These are phyloP conservation scores for Plantago lanceolata DNA, from an alignment of 305 asterid species.

Conservation along the genomic window DNA sequence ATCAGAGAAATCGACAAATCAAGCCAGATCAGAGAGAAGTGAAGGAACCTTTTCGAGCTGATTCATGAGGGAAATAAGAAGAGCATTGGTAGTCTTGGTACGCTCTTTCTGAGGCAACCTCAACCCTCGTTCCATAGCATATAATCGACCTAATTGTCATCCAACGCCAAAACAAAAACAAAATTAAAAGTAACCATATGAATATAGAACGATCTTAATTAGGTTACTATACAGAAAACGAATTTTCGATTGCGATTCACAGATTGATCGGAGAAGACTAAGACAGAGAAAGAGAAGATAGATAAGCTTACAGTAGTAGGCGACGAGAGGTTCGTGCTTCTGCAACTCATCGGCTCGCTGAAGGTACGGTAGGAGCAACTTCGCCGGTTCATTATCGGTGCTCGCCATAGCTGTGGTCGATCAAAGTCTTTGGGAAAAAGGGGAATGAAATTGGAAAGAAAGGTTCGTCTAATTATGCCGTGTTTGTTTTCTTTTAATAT, in stretches of 20 bases:
- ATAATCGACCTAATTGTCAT: slow-evolving; percentile 62
- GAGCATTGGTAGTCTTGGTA: slow-evolving; percentile 67
- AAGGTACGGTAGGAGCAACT: slow-evolving; percentile 72
- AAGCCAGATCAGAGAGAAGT: not conserved
- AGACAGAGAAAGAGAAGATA: not conserved
- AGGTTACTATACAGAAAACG: not conserved
- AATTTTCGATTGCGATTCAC: not conserved
- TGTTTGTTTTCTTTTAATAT: too few species aligned
- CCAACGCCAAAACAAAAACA: not conserved
- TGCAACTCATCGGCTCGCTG: slow-evolving; percentile 96
- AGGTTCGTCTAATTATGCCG: too few species aligned
- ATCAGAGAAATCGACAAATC: not conserved
- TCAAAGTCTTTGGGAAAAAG: too few species aligned
- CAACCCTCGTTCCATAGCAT: slow-evolving; percentile 95
- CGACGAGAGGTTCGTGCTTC: slow-evolving; percentile 87
- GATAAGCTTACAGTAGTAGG: slow-evolving; percentile 67
- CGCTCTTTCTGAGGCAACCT: slow-evolving; percentile 70
- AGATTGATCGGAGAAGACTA: not conserved
- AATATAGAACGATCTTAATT: not conserved
- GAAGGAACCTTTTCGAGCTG: slow-evolving; percentile 81
- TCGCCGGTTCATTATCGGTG: slow-evolving; percentile 68
- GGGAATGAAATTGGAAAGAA: too few species aligned
- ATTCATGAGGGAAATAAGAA: slow-evolving; percentile 67
- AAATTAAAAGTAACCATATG: not conserved
- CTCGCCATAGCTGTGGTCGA: slow-evolving; percentile 37